phyloP scores from a whole-genome alignment of 495 filamentous ascomycete genomes.

The Xylaria castorea region DNA sequence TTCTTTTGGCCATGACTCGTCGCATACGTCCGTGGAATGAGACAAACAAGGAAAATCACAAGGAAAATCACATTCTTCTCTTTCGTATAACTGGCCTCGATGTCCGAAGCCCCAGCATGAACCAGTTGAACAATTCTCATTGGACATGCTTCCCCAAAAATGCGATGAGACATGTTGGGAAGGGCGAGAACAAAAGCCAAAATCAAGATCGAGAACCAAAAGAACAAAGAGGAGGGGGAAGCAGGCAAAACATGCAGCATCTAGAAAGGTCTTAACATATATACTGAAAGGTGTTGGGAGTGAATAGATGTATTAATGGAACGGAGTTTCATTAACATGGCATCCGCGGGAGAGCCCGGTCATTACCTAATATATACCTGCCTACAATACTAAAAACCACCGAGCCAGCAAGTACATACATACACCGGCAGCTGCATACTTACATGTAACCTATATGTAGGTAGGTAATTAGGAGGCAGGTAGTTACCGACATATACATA shows the following conservation, averaged over 20 bases:
- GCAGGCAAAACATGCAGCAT: not conserved
- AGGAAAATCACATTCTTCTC: conserved; percentile 12
- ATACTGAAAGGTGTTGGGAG: not conserved
- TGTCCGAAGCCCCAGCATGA: not conserved
- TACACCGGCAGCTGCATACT: too few relatives aligned
- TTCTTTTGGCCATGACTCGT: conserved; percentile 10
- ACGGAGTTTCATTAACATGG: not conserved
- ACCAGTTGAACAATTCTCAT: not conserved
- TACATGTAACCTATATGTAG: too few relatives aligned
- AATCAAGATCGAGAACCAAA: not conserved
- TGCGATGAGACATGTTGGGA: not conserved
- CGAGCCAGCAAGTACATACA: too few relatives aligned
- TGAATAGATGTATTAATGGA: not conserved
- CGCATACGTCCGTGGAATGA: conserved; percentile 9
- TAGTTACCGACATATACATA: too few relatives aligned
- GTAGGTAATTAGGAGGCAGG: too few relatives aligned
- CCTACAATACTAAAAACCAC: too few relatives aligned
- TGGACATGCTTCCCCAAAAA: not conserved
- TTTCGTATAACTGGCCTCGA: conserved; percentile 10
- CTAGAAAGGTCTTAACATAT: not conserved
- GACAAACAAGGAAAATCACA: conserved; percentile 13
- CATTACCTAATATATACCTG: not conserved
- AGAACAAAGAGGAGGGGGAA: not conserved
- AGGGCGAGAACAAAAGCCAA: not conserved
- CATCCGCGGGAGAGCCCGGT: not conserved